Percentiles rank a stretch among this genome's conserved stretches.
phyloP scores from a whole-genome alignment of 306 rosid genomes.

The Arachis hypogaea region DNA sequence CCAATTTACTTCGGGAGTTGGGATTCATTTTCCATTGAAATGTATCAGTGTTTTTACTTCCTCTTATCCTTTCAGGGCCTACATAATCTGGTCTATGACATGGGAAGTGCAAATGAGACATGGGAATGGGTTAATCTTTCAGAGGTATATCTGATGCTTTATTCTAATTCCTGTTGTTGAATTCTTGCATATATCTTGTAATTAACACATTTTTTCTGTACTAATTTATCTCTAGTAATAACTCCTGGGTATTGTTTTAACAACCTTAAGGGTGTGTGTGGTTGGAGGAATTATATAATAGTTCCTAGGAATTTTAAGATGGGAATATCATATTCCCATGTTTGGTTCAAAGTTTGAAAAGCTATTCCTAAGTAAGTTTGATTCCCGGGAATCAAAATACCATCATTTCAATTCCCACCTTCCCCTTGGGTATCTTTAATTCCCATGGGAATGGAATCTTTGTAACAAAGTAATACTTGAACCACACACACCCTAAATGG shows the following conservation, averaged over 20 bases:
- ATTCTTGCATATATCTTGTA: constrained; percentile 24
- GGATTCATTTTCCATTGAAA: constrained; percentile 30
- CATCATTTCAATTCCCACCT: no score
- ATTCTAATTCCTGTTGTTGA: constrained; percentile 22
- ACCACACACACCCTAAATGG: background rate
- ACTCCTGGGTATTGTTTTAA: constrained; percentile 3
- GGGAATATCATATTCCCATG: no score
- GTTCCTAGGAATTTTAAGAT: no score
- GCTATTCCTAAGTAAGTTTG: no score
- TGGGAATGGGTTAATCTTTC: constrained; percentile 94
- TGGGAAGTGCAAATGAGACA: constrained; percentile 70
- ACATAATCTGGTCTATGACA: constrained; percentile 85
- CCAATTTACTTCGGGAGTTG: constrained; percentile 22
- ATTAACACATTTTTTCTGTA: background rate
- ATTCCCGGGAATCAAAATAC: no score
- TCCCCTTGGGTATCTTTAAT: no score
- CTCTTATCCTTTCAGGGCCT: constrained; percentile 65
- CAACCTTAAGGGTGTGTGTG: background rate
- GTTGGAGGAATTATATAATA: no score
- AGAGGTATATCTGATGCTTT: constrained; percentile 67
- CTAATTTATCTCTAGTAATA: background rate
- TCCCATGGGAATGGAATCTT: no score
- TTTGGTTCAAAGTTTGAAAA: no score
- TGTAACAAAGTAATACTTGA: no score
- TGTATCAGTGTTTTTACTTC: constrained; percentile 20